Evolutionary conservation across 1,284 basidiomycete genomes (phyloP), one percentile per base, ranked within the genome.

Genomic region (Sporisorium scitamineum): DNA sequence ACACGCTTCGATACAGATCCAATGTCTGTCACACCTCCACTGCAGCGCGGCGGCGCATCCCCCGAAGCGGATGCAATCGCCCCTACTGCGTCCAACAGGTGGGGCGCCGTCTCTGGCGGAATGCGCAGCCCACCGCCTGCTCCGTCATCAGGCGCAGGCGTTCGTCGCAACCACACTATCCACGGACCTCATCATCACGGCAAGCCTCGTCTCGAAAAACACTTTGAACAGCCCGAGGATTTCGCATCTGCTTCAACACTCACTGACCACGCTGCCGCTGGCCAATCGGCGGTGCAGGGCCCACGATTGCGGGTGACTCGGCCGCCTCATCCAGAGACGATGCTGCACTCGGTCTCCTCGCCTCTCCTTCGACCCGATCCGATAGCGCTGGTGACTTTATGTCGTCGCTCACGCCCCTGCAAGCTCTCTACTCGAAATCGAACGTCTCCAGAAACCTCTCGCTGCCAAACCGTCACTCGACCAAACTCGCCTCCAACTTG

Each of bases 191-290:
- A 70, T 8, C 70, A 69, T 22, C 70, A 72, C 37, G 74, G 61
- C 52, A 72, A 76, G 26, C 74, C 74, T 5, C 53, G 74, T 9
- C 57, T 76, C 20, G 74, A 76, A 31, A 76, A 76, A 42, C 74
- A 76, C 26, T 76, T 76, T 48, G 74, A 76, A 54, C 74, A 76
- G 63, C 74, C 74, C 11, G 69, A 71, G 16, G 61, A 70, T 26
- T 44, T n/a, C 31, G 27, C 51, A 26, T 24, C 34, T 18, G 16
- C 7, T n/a, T 59, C 47, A 8, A 39, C 29, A 13, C 24, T 20
- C 20, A 9, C 24, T 7, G 29, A 51, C 47, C 53, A 18, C 22
- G 27, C 26, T 22, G 22, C 27, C 5, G n/a, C 54, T 6, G 31
- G 39, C 16, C 60, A 24, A 10, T 18, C 51, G 29, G 31, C 22